Evolutionary conservation across 2,329 filamentous ascomycete genomes (phyloP), one percentile per base, ranked within the genome.

Genomic region (Cercospora beticola): DNA sequence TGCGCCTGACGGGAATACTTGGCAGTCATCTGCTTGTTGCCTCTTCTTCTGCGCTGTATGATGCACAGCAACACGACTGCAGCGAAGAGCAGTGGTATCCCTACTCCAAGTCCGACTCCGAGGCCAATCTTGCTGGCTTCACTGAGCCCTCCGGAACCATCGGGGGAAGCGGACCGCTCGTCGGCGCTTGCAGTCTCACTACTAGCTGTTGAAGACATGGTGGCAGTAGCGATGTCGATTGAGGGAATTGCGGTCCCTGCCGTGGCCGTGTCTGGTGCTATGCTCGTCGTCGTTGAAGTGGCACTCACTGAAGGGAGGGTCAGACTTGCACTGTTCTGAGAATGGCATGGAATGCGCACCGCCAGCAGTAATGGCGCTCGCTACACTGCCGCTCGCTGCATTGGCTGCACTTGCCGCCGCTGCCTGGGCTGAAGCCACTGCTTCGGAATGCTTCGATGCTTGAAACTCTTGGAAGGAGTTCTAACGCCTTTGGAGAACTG

Each of bases 41-140:
- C 65, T 31, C 56, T 63, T 40, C 31, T 68, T n/a, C 68, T 54
- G 14, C 70, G 68, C 12, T 62, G 68, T 5, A 54, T 40, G 26
- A 70, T 46, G 26, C 62, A 64, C 58, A 70, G 63, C 14, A 64
- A 46, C 9, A 64, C 64, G 7, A 70, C 46, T 5, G 63, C 66
- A 26, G 68, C 68, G 23, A 72, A 43, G 12, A 72, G 66, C 2
- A 72, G 60, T 16, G 70, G 46, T 4, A 62, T 18, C 4, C 68
- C 70, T 2, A 72, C 21, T 16, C 70, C 70, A n/a, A 72, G 49
- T 2, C 70, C 70, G 1, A 70, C 68, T 8, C 70, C 70, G 14
- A 72, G 70, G n/a, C 70, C 70, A 54, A 66, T 64, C 46, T 72
- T 72, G n/a, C 64, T 52, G 23, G 61, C 63, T 59, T 68, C 30